Evolutionary conservation across 1,139 yeast species (phyloP).

Genomic region (Debaryomyces coudertii): DNA sequence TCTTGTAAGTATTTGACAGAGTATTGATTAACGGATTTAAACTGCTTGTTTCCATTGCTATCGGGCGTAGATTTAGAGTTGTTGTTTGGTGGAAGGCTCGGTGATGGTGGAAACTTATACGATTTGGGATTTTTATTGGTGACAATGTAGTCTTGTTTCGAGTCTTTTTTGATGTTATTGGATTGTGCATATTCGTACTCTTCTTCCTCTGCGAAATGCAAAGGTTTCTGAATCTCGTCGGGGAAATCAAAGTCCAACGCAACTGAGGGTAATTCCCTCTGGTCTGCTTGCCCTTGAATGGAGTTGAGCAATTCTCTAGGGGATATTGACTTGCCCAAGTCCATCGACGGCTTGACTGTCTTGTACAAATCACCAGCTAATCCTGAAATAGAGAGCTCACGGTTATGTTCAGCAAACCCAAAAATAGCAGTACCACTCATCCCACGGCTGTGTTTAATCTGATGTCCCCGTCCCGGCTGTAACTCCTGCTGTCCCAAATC

Average conservation of each 20-base stretch:
- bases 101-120: conserved; percentile 55
- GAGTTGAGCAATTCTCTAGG: conserved; percentile 39
- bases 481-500: conserved; percentile 14
- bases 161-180: conserved; percentile 14
- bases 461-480: conserved; percentile 10
- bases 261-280: not conserved
- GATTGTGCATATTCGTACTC: conserved; percentile 25
- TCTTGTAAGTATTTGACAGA: conserved; percentile 51
- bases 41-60: conserved; percentile 10
- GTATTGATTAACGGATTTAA: conserved; percentile 27
- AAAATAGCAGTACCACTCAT: conserved; percentile 67
- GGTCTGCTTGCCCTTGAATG: not conserved
- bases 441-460: conserved; percentile 37
- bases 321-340: conserved; percentile 34
- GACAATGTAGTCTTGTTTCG: conserved; percentile 39
- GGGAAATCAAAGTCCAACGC: conserved; percentile 21
- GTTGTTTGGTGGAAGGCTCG: conserved; percentile 23
- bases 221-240: conserved; percentile 23
- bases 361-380: conserved; percentile 27
- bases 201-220: conserved; percentile 33
- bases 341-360: conserved; percentile 21
- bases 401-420: conserved; percentile 59
- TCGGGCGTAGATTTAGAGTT: conserved; percentile 13
- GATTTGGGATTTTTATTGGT: conserved; percentile 44
- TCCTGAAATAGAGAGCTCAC: conserved; percentile 54